phyloP scores from a whole-genome alignment of 257 asterid species.

The Solanum appendiculatum region DNA sequence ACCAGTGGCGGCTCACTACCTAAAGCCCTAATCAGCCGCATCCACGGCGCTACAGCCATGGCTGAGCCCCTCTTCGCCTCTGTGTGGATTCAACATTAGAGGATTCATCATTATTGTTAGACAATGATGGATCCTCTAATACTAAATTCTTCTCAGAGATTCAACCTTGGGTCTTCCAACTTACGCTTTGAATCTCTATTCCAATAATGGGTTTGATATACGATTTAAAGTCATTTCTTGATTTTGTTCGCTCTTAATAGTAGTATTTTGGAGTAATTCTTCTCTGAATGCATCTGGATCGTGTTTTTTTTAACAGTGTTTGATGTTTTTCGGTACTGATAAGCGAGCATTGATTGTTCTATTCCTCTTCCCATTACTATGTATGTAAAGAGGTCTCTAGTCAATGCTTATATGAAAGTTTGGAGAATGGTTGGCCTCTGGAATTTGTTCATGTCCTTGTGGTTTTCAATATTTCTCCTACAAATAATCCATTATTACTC shows the following conservation, averaged over 20 bases:
- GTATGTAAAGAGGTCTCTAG: not conserved
- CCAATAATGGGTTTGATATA: not conserved
- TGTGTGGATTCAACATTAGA: not conserved
- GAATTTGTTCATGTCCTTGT: slow-evolving; percentile 11
- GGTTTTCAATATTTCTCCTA: slow-evolving; percentile 46
- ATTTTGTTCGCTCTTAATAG: too few relatives aligned
- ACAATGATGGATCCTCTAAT: not conserved
- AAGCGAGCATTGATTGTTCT: not conserved
- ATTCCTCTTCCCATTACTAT: not conserved
- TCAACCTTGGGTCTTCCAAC: not conserved
- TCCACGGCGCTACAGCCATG: not conserved
- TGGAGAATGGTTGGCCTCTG: slow-evolving; percentile 31
- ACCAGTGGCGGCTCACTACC: not conserved
- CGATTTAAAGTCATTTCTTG: not conserved
- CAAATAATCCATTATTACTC: not conserved
- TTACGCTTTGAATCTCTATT: not conserved
- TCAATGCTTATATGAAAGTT: slow-evolving; percentile 28
- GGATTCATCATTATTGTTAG: not conserved
- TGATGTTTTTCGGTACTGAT: not conserved
- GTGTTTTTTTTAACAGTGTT: not conserved
- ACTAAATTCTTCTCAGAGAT: not conserved
- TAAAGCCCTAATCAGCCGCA: not conserved
- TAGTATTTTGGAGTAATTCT: not conserved
- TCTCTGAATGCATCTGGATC: not conserved
- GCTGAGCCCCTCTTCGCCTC: not conserved